Conservation (phyloP, 2,329 filamentous ascomycete species). For the Trichoderma endophyticum region DNA sequence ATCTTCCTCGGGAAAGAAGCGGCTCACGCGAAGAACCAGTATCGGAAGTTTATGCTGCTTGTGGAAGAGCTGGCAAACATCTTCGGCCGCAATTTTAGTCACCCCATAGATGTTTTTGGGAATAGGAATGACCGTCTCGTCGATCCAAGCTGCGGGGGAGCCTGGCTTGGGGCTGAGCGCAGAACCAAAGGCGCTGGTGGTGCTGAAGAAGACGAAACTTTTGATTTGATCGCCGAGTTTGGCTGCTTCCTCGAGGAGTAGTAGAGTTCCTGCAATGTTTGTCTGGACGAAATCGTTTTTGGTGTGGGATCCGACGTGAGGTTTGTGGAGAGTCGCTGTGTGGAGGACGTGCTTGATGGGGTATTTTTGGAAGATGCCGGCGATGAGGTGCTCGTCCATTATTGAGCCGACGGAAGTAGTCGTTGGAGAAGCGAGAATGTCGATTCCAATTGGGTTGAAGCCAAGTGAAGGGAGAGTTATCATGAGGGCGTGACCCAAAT, state of each 20-base stretch:
- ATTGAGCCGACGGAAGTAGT: conserved; percentile 39
- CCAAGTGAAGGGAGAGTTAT: conserved; percentile 39
- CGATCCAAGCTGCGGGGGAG: conserved; percentile 42
- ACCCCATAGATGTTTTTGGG: conserved; percentile 50
- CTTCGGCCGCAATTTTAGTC: conserved; percentile 48
- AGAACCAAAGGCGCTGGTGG: conserved; percentile 44
- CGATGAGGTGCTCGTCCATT: conserved; percentile 34
- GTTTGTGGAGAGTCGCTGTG: conserved; percentile 47
- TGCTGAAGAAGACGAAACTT: conserved; percentile 45
- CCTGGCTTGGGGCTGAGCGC: conserved; percentile 38
- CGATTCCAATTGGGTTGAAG: conserved; percentile 42
- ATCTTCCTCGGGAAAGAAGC: conserved; percentile 49
- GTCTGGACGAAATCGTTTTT: conserved; percentile 43
- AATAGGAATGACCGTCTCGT: conserved; percentile 38
- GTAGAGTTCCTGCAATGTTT: conserved; percentile 44
- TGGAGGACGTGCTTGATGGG: conserved; percentile 42
- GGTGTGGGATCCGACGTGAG: conserved; percentile 44
- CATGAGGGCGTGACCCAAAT: conserved; percentile 46
- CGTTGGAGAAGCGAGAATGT: conserved; percentile 38
- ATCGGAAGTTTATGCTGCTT: conserved; percentile 38
- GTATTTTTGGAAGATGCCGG: conserved; percentile 30
- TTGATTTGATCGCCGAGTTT: conserved; percentile 27
- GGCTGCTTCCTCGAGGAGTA: conserved; percentile 41
- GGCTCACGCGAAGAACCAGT: conserved; percentile 44
- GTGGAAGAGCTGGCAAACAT: conserved; percentile 43